Percentiles rank a stretch among this genome's conserved stretches.
Evolutionary conservation across 495 filamentous ascomycete genomes (phyloP).

Genomic region (Lasiosphaeris hirsuta): DNA sequence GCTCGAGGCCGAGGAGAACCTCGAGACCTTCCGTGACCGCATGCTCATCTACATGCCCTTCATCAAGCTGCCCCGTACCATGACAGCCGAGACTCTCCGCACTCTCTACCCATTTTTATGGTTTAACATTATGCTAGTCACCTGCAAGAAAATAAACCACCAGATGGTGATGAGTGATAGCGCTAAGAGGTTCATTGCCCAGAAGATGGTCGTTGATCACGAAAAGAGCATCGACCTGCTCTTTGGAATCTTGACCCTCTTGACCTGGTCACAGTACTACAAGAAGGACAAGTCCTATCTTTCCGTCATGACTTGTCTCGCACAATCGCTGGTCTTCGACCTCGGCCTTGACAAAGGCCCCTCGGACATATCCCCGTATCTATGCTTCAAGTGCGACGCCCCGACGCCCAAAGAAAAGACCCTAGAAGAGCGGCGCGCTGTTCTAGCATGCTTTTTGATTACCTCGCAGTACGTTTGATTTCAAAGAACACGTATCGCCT

Average conservation of each 20-base stretch:
- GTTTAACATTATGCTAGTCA: slow-evolving; percentile 51
- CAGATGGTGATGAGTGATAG: slow-evolving; percentile 26
- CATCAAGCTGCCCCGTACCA: slow-evolving; percentile 38
- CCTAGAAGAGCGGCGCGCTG: slow-evolving; percentile 51
- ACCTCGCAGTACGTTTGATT: slow-evolving; percentile 44
- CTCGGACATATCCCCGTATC: slow-evolving; percentile 23
- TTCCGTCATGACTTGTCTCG: slow-evolving; percentile 45
- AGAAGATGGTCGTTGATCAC: slow-evolving; percentile 47
- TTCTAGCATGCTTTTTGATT: slow-evolving; percentile 51
- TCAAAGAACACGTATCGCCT: not conserved
- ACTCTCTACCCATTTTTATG: slow-evolving; percentile 50
- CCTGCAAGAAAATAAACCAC: slow-evolving; percentile 17
- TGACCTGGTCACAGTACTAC: slow-evolving; percentile 40
- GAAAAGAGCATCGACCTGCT: slow-evolving; percentile 55
- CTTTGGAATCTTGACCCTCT: slow-evolving; percentile 48
- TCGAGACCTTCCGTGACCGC: slow-evolving; percentile 30
- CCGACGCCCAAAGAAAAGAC: slow-evolving; percentile 34
- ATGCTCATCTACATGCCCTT: slow-evolving; percentile 35
- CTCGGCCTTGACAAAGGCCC: slow-evolving; percentile 52
- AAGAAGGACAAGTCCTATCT: slow-evolving; percentile 35
- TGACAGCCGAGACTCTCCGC: slow-evolving; percentile 46
- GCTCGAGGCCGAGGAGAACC: slow-evolving; percentile 28
- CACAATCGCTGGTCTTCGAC: slow-evolving; percentile 51
- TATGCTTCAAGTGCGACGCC: slow-evolving; percentile 11
- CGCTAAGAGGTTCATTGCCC: slow-evolving; percentile 41